Conservation (phyloP, 1,284 basidiomycete genomes). For the Cryptococcus deneoformans region DNA sequence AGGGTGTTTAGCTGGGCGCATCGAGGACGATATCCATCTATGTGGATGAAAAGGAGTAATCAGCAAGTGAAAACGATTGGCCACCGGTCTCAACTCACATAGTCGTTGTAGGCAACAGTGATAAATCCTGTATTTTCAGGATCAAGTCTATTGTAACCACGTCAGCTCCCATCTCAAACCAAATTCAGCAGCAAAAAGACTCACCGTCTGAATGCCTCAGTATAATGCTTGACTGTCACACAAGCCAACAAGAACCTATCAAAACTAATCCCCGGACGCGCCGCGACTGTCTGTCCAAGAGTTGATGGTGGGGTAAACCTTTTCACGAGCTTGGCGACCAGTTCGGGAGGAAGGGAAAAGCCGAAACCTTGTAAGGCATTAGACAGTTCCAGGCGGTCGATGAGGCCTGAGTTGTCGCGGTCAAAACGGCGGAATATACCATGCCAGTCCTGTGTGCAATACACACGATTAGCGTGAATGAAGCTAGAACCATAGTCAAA, state of each 20-base stretch:
- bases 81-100: constrained; percentile 28
- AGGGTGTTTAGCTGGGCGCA: constrained; percentile 25
- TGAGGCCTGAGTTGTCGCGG: constrained; percentile 45
- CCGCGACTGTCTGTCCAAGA: constrained; percentile 15
- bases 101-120: constrained; percentile 46
- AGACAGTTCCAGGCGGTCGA: constrained; percentile 47
- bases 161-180: not conserved
- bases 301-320: constrained; percentile 43
- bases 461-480: not conserved
- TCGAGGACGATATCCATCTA: constrained; percentile 46
- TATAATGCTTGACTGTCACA: constrained; percentile 49
- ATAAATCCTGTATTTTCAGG: constrained; percentile 35
- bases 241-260: constrained; percentile 50
- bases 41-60: not conserved
- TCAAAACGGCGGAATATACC: constrained; percentile 48
- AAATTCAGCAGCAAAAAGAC: not conserved
- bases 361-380: constrained; percentile 46
- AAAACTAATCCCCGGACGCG: constrained; percentile 38
- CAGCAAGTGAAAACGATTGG: not conserved
- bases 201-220: constrained; percentile 43
- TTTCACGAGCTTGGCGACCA: constrained; percentile 46
- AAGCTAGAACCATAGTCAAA: not conserved
- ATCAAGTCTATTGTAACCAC: constrained; percentile 25
- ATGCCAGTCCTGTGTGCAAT: constrained; percentile 43
- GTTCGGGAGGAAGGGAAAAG: constrained; percentile 43